These are phyloP conservation scores for Alternaria sp. DNA, from an alignment of 2,329 filamentous ascomycete species.

Conservation along the genomic window DNA sequence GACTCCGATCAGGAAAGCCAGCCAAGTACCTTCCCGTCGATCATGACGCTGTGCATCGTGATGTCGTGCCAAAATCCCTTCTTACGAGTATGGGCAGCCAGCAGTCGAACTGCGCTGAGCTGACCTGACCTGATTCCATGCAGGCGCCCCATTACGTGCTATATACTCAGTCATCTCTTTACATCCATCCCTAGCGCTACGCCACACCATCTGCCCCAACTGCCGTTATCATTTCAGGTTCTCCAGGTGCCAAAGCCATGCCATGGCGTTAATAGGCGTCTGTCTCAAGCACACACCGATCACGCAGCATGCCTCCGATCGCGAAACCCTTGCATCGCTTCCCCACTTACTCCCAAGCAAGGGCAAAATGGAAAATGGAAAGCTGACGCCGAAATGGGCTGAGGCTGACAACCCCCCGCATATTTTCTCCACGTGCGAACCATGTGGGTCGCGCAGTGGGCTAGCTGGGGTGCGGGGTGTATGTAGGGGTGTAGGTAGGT, in stretches of 20 bases:
- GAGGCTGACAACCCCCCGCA: neutral
- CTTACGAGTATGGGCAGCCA: too few relatives aligned
- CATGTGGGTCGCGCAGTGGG: neutral
- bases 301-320: neutral
- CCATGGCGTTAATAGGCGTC: neutral
- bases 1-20: neutral
- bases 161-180: neutral
- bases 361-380: neutral
- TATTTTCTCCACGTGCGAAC: slow-evolving; percentile 6
- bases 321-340: neutral
- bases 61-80: neutral
- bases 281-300: neutral
- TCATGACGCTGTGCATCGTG: slow-evolving; percentile 4
- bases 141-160: neutral
- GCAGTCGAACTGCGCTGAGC: too few relatives aligned
- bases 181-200: neutral
- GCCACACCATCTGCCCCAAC: neutral
- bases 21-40: neutral
- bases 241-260: neutral
- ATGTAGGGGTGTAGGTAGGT: neutral
- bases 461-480: neutral
- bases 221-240: neutral
- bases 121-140: too few relatives aligned
- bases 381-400: neutral
- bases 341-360: neutral